Evolutionary conservation across 139 green algal species (phyloP).

Genomic region (Eudorina sp.): DNA sequence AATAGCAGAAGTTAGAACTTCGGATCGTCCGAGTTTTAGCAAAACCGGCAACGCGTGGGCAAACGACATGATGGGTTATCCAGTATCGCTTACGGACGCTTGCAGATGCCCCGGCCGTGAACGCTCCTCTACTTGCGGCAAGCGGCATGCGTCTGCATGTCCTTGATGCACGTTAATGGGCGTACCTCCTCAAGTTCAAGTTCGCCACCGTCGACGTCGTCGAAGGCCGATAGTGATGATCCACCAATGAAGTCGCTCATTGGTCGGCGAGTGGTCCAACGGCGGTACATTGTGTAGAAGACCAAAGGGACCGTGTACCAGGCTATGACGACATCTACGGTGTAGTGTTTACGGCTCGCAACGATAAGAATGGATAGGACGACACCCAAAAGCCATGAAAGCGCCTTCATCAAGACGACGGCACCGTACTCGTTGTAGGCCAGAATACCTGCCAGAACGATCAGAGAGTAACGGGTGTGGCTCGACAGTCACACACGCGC

Average conservation of each 20-base stretch:
- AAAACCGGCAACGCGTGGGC: neutral
- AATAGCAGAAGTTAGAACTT: neutral
- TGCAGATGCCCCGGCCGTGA: neutral
- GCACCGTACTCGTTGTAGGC: constrained; percentile 89
- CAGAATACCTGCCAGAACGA: constrained; percentile 72
- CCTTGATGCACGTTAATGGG: neutral
- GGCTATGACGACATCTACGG: constrained; percentile 82
- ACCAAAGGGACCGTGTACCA: constrained; percentile 91
- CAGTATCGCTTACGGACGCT: too few relatives aligned
- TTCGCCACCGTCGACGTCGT: constrained; percentile 16
- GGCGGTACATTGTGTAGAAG: constrained; percentile 82
- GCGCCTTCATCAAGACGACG: constrained; percentile 63
- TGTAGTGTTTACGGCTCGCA: constrained; percentile 94
- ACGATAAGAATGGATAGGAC: constrained; percentile 87
- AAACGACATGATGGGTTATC: too few relatives aligned
- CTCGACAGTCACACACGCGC: too few relatives aligned
- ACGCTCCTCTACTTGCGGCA: neutral
- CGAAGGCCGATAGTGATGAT: neutral
- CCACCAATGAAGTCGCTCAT: constrained; percentile 60
- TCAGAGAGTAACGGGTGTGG: too few relatives aligned
- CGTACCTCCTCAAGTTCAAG: constrained; percentile 42
- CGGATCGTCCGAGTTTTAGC: neutral
- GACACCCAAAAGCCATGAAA: constrained; percentile 61
- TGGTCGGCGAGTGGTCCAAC: constrained; percentile 81
- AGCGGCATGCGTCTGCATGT: too few relatives aligned